Evolutionary conservation across 306 rosid species (phyloP), one percentile per base, ranked within the genome.

Genomic region (Gastrolobium bilobum): DNA sequence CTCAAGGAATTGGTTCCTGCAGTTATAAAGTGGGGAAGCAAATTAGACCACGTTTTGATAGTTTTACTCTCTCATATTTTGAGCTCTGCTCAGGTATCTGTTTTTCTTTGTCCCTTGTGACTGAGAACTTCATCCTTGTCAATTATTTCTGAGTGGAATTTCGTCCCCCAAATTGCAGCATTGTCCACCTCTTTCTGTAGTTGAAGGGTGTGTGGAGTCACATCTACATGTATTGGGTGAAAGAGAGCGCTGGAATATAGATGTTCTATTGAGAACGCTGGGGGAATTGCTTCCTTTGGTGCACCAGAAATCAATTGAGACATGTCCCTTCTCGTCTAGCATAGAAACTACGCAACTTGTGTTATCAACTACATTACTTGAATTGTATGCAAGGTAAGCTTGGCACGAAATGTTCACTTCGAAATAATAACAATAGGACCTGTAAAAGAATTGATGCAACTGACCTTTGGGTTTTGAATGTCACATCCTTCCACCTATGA

Each of bases 111-210:
- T 57, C 30, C n/a, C 65, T 68, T 59, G 63, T 42, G 66, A 61
- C 56, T 73, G 30, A 73, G 63, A 62, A 48, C 59, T 79, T 48
- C 65, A 35, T 44, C 43, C 51, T 68, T 10, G 74, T 77, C 39
- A 65, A 38, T 43, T 51, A 70, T 52, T 68, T 83, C 39, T 80
- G 62, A 44, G 20, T 52, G 29, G 68, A 61, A 52, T 63, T 64
- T 67, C 4, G 30, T 51, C 15, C 60, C 40, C 68, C 61, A 67
- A 76, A 35, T 84, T 83, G 88, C 90, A 95, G 98, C 87, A 79
- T 43, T 92, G 97, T 61, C 97, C 99, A 43, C 93, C 99, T n/a
- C 90, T 93, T 82, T 95, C 98, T 30, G 96, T 85, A 2, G 91
- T 93, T 84, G 94, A 95, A 85, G 97, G 96, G 71, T 86, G 91